Conservation (phyloP, 352 stramenopile genomes). For the Globisporangium apiculatum region DNA sequence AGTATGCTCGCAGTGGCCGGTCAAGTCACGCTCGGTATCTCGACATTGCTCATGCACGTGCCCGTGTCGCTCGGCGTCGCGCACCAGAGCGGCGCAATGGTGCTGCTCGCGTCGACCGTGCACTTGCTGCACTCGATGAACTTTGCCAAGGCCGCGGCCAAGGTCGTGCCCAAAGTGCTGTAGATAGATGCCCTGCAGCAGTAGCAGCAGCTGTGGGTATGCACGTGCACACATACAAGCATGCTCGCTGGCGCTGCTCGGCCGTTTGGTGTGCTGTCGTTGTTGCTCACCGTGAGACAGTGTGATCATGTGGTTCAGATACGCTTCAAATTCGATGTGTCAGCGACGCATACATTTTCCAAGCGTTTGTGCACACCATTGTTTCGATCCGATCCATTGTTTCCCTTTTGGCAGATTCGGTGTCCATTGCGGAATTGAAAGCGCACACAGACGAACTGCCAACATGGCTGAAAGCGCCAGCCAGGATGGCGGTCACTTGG, state of each 20-base stretch:
- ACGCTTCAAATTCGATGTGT: too few species aligned
- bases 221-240: background rate
- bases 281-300: too few species aligned
- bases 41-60: conserved; percentile 95
- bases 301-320: too few species aligned
- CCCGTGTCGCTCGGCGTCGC: conserved; percentile 92
- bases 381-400: background rate
- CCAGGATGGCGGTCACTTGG: conserved; percentile 12
- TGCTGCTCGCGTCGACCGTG: conserved; percentile 90
- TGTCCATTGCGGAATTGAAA: background rate
- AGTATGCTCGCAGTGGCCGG: conserved; percentile 61
- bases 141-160: conserved; percentile 57
- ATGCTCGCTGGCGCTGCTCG: background rate
- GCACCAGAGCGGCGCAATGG: conserved; percentile 96
- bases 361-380: background rate
- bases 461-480: background rate
- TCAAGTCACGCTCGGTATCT: conserved; percentile 93
- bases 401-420: background rate
- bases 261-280: too few species aligned
- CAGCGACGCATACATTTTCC: too few species aligned
- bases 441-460: background rate
- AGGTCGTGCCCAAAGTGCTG: conserved; percentile 30
- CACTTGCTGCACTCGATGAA: conserved; percentile 90
- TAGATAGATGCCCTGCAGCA: conserved; percentile 4
- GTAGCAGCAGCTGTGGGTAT: too few species aligned